Conservation (phyloP, 768 basidiomycete genomes). For the Hypsizygus marmoreus region DNA sequence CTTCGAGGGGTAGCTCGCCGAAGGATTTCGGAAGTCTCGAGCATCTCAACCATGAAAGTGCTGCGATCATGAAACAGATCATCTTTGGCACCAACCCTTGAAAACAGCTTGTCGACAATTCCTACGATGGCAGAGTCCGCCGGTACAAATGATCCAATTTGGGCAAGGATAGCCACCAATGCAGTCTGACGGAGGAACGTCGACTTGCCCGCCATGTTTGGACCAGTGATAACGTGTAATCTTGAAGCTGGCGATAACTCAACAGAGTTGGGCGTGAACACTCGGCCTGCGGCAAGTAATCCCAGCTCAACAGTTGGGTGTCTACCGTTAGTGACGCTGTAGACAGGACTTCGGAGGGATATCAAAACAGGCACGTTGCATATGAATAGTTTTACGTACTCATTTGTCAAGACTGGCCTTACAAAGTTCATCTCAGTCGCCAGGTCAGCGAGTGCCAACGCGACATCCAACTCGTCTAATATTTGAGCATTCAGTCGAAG, state of each 20-base stretch:
- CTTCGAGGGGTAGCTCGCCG: conserved; percentile 80
- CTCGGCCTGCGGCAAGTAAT: conserved; percentile 68
- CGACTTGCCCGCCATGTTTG: conserved; percentile 96
- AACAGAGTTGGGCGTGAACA: conserved; percentile 85
- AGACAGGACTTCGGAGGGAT: conserved; percentile 43
- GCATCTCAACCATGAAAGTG: conserved; percentile 99
- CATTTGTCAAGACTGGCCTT: conserved; percentile 65
- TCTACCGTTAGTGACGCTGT: conserved; percentile 76
- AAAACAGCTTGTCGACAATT: conserved; percentile 88
- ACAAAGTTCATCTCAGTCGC: conserved; percentile 80
- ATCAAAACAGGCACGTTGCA: neutral
- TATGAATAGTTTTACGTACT: conserved; percentile 46
- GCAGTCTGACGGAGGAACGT: conserved; percentile 92
- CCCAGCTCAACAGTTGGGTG: conserved; percentile 95
- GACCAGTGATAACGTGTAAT: conserved; percentile 87
- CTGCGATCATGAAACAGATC: conserved; percentile 92
- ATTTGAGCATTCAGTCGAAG: conserved; percentile 78
- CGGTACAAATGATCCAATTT: conserved; percentile 92
- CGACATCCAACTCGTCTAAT: conserved; percentile 87
- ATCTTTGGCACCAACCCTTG: conserved; percentile 93
- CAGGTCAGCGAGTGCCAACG: conserved; percentile 76
- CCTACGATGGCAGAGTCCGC: conserved; percentile 81
- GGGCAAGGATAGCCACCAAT: conserved; percentile 86
- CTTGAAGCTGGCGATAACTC: conserved; percentile 58
- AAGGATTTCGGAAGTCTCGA: conserved; percentile 92